A percentile compares a stretch with the other conserved stretches of the same genome.
phyloP scores from a whole-genome alignment of 768 basidiomycete species.

The Suillus alpinus region DNA sequence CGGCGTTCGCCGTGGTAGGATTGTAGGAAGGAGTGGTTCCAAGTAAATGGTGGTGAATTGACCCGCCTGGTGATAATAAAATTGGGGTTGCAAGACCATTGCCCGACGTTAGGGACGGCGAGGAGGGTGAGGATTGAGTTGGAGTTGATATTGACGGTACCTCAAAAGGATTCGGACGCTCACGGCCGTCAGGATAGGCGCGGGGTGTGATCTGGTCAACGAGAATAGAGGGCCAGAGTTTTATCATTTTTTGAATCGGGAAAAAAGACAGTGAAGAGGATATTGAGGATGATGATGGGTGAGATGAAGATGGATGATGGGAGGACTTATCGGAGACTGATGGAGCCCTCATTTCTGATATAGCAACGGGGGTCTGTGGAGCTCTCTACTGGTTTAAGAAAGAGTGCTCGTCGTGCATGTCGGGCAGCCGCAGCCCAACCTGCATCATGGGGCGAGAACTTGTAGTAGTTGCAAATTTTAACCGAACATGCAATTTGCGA shows the following conservation, averaged over 20 bases:
- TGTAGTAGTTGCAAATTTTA: not conserved
- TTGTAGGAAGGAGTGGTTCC: constrained; percentile 16
- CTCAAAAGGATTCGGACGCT: constrained; percentile 65
- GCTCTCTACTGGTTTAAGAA: not conserved
- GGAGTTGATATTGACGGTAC: constrained; percentile 30
- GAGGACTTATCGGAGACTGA: constrained; percentile 9
- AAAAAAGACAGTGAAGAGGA: constrained; percentile 20
- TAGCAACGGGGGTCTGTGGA: not conserved
- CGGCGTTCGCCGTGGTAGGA: constrained; percentile 27
- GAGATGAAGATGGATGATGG: constrained; percentile 3
- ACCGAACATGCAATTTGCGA: not conserved
- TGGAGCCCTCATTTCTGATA: constrained; percentile 12
- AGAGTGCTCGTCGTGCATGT: not conserved
- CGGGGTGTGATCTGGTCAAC: constrained; percentile 62
- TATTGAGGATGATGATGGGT: constrained; percentile 14
- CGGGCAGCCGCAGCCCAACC: too few species aligned
- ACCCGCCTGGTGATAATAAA: constrained; percentile 9
- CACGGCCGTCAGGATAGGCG: constrained; percentile 39
- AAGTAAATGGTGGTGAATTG: constrained; percentile 32
- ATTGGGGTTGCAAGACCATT: constrained; percentile 14
- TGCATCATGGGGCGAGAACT: too few species aligned
- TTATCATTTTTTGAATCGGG: constrained; percentile 50
- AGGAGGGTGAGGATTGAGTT: constrained; percentile 20
- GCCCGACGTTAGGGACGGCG: constrained; percentile 5
- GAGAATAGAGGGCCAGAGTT: constrained; percentile 57